A percentile compares a stretch with the other conserved stretches of the same genome.
phyloP scores from a whole-genome alignment of 148 eudicot genomes.

The Cornus florida region DNA sequence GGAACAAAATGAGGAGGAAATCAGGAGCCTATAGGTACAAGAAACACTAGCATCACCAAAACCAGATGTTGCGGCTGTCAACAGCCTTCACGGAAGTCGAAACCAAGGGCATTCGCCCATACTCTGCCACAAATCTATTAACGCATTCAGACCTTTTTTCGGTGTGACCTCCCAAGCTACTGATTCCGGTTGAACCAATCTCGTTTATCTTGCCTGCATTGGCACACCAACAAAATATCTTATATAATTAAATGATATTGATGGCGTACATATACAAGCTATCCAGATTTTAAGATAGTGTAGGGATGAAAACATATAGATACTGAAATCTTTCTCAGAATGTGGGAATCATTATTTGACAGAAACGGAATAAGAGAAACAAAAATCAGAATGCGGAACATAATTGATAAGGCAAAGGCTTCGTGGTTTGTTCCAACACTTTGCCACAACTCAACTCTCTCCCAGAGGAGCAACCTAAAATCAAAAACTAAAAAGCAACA shows the following conservation, averaged over 20 bases:
- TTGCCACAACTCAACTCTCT: not conserved
- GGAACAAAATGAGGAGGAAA: not conserved
- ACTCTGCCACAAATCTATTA: slow-evolving; percentile 60
- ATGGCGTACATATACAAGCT: not conserved
- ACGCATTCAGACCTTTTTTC: slow-evolving; percentile 65
- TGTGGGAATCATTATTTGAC: not conserved
- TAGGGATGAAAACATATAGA: not conserved
- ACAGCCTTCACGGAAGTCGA: slow-evolving; percentile 71
- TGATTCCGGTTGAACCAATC: slow-evolving; percentile 88
- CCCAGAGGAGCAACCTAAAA: not conserved
- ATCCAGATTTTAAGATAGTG: not conserved
- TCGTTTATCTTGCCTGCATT: slow-evolving; percentile 74
- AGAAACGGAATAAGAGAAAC: not conserved
- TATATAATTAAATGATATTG: not conserved
- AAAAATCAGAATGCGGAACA: not conserved
- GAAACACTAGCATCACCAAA: slow-evolving; percentile 52
- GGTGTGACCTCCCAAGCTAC: slow-evolving; percentile 86
- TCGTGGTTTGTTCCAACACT: not conserved
- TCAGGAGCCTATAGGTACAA: not conserved
- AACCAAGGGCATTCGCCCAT: slow-evolving; percentile 77
- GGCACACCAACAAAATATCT: not conserved
- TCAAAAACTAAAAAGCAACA: not conserved
- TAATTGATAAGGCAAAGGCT: not conserved
- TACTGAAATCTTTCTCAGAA: not conserved
- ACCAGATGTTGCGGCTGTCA: slow-evolving; percentile 73